Evolutionary conservation across 1,139 yeast species (phyloP).

Genomic region (Scheffersomyces segobiensis): DNA sequence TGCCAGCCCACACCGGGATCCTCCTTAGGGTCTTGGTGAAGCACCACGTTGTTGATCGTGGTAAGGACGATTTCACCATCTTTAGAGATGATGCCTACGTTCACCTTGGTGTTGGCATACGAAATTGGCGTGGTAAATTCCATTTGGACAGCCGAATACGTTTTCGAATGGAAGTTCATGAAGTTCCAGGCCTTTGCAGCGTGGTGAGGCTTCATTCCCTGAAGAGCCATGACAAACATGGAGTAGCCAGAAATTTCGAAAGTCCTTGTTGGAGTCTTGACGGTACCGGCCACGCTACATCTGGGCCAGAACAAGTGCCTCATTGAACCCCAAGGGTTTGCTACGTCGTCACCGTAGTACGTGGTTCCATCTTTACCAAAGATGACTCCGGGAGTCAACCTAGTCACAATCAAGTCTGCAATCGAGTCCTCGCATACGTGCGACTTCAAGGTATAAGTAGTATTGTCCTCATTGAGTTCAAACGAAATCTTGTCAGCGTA

Average conservation of each 20-base stretch:
- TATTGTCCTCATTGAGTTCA: conserved; percentile 57
- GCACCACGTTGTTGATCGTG: conserved; percentile 64
- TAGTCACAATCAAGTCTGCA: conserved; percentile 65
- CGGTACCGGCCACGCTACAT: conserved; percentile 64
- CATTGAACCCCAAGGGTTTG: conserved; percentile 96
- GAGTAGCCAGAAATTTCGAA: conserved; percentile 54
- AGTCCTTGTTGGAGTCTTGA: conserved; percentile 35
- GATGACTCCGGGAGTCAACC: conserved; percentile 79
- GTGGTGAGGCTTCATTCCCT: conserved; percentile 99
- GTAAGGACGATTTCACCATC: conserved; percentile 66
- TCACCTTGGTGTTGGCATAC: conserved; percentile 79
- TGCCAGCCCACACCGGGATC: conserved; percentile 94
- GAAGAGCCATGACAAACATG: conserved; percentile 97
- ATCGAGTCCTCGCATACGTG: conserved; percentile 68
- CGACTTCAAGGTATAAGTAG: conserved; percentile 61
- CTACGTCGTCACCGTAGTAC: conserved; percentile 76
- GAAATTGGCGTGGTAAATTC: conserved; percentile 94
- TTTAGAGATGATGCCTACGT: conserved; percentile 71
- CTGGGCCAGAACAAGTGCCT: conserved; percentile 97
- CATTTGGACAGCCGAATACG: conserved; percentile 80
- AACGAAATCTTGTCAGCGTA: conserved; percentile 71
- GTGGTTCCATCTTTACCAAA: conserved; percentile 89
- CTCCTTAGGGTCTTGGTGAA: conserved; percentile 56
- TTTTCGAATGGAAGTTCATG: conserved; percentile 79
- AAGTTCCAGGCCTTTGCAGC: conserved; percentile 98